A percentile compares a stretch with the other conserved stretches of the same genome.
Evolutionary conservation across 306 rosid genomes (phyloP).

Genomic region (Chamaecrista fasciculata): DNA sequence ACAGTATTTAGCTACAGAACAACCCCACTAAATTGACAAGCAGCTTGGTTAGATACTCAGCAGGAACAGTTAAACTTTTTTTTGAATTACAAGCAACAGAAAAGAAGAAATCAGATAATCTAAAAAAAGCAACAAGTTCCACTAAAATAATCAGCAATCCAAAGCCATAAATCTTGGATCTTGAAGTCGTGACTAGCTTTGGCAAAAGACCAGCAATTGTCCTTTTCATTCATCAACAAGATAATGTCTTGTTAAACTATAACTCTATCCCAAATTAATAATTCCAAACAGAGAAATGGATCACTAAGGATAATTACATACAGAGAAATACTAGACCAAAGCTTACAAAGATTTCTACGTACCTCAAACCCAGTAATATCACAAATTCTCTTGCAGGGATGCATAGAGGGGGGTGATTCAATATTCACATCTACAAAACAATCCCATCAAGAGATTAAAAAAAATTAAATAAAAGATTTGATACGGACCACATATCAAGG

Average conservation of each 20-base stretch:
- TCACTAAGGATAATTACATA: conserved; percentile 9
- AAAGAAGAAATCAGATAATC: no score
- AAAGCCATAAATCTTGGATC: no score
- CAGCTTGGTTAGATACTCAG: not conserved
- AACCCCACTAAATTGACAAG: conserved; percentile 5
- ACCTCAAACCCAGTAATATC: conserved; percentile 93
- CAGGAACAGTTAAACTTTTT: not conserved
- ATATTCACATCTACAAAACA: conserved; percentile 70
- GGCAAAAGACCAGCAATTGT: no score
- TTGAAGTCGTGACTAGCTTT: no score
- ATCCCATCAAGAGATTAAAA: conserved; percentile 10
- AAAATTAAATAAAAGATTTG: not conserved
- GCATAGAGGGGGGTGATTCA: conserved; percentile 89
- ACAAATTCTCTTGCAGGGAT: conserved; percentile 87
- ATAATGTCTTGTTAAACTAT: no score
- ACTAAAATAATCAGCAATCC: no score
- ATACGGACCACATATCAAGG: not conserved
- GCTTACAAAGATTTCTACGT: conserved; percentile 23
- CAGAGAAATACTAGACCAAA: not conserved
- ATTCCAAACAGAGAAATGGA: not conserved
- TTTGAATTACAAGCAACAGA: no score
- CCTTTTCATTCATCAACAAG: no score
- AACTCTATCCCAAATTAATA: not conserved
- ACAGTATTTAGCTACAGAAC: not conserved
- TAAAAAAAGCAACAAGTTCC: no score